A percentile compares a stretch with the other conserved stretches of the same genome.
Conservation (phyloP, 2,329 filamentous ascomycete species). For the Penicillium crustosum region DNA sequence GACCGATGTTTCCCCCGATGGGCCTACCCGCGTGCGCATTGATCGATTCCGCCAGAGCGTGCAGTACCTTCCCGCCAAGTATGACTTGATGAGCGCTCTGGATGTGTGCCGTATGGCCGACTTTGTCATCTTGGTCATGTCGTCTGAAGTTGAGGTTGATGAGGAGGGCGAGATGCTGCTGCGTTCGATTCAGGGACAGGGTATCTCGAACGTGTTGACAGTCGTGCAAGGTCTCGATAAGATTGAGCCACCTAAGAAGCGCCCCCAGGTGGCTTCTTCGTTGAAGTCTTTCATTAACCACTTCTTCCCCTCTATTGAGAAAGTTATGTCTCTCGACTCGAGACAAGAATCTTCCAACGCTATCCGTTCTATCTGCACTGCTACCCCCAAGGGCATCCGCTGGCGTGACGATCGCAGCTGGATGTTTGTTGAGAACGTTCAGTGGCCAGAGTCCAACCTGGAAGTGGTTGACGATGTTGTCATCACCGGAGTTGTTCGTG, state of each 20-base stretch:
- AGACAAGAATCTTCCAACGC: conserved; percentile 89
- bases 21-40: conserved; percentile 65
- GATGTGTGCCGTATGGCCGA: conserved; percentile 88
- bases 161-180: conserved; percentile 80
- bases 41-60: conserved; percentile 95
- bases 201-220: conserved; percentile 87
- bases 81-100: conserved; percentile 73
- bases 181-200: conserved; percentile 86
- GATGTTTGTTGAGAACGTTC: conserved; percentile 84
- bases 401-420: conserved; percentile 96
- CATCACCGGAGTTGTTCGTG: conserved; percentile 81
- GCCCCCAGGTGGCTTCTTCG: conserved; percentile 72
- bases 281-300: conserved; percentile 91
- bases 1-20: conserved; percentile 59
- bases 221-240: conserved; percentile 77
- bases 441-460: conserved; percentile 62
- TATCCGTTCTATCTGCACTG: conserved; percentile 86
- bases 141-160: conserved; percentile 74
- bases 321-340: conserved; percentile 82
- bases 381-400: conserved; percentile 86
- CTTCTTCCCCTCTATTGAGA: conserved; percentile 90
- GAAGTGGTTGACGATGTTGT: conserved; percentile 58
- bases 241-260: conserved; percentile 76
- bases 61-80: conserved; percentile 74
- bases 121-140: conserved; percentile 84